These are phyloP conservation scores for Debaryomycetaceae sp. DNA, from an alignment of 1,139 yeast species.

Conservation along the genomic window DNA sequence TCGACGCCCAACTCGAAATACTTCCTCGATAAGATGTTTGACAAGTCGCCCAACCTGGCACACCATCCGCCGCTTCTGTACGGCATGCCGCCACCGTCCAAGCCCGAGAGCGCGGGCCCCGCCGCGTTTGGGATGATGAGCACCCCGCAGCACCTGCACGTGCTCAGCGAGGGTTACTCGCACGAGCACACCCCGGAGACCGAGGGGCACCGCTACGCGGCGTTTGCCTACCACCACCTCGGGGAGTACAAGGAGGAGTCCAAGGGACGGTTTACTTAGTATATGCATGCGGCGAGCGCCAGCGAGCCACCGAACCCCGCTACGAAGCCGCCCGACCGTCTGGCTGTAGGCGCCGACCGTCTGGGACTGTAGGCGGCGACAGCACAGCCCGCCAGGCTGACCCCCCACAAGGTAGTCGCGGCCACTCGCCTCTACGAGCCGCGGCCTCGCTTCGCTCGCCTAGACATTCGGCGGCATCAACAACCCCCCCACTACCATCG, in stretches of 20 bases:
- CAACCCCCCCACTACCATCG: slow-evolving; percentile 64
- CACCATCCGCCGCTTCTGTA: too few species aligned
- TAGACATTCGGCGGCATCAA: slow-evolving; percentile 66
- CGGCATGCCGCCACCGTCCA: slow-evolving; percentile 30
- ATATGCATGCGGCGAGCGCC: too few species aligned
- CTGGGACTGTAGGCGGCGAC: too few species aligned
- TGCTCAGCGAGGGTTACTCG: slow-evolving; percentile 9
- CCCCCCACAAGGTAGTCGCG: too few species aligned
- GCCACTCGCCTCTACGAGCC: too few species aligned
- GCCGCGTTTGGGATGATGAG: slow-evolving; percentile 40
- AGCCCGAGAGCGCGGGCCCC: slow-evolving; percentile 12
- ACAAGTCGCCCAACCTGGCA: slow-evolving; percentile 27
- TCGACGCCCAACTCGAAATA: slow-evolving; percentile 43
- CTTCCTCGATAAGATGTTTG: slow-evolving; percentile 38
- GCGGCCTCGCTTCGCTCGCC: slow-evolving; percentile 9
- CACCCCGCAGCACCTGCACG: slow-evolving; percentile 38
- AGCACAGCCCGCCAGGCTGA: too few species aligned
- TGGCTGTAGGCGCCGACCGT: too few species aligned
- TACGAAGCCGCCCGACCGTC: too few species aligned
- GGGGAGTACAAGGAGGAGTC: too few species aligned
- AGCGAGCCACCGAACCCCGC: too few species aligned
- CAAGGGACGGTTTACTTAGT: too few species aligned
- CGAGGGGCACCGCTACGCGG: slow-evolving; percentile 3
- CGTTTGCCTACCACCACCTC: slow-evolving; percentile 8
- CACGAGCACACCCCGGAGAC: background rate